phyloP scores from a whole-genome alignment of 768 basidiomycete species.

The Strobilomyces dryophilus region DNA sequence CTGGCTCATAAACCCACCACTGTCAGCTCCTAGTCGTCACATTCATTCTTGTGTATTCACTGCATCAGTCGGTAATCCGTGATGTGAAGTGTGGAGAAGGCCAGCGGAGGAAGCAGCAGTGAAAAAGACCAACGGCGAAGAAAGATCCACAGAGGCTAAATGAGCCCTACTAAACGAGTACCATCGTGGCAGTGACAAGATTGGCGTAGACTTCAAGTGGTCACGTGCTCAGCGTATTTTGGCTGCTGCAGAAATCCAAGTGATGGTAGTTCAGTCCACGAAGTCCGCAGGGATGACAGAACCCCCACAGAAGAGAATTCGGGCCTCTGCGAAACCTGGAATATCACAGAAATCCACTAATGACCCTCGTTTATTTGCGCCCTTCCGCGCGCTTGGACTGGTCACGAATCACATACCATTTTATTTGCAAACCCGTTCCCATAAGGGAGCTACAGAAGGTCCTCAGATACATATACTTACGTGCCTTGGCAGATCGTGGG shows the following conservation, averaged over 20 bases:
- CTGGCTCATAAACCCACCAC: conserved; percentile 36
- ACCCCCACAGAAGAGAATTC: conserved; percentile 26
- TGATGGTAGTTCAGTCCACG: conserved; percentile 19
- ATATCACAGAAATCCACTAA: conserved; percentile 5
- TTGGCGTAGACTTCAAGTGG: neutral
- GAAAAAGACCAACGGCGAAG: neutral
- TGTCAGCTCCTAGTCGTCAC: conserved; percentile 31
- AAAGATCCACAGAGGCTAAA: neutral
- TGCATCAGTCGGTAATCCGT: conserved; percentile 27
- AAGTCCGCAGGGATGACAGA: conserved; percentile 12
- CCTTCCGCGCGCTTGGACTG: conserved; percentile 93
- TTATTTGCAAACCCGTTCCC: conserved; percentile 76
- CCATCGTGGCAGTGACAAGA: too few species aligned
- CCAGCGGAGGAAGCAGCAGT: conserved; percentile 22
- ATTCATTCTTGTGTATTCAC: conserved; percentile 34
- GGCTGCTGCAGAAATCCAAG: neutral
- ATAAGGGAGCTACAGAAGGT: conserved; percentile 81
- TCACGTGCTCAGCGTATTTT: conserved; percentile 10
- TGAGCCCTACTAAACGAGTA: neutral
- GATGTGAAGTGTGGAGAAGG: conserved; percentile 1
- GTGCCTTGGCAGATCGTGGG: conserved; percentile 87
- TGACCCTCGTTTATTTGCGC: conserved; percentile 66
- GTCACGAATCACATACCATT: conserved; percentile 91
- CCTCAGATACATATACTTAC: conserved; percentile 83
- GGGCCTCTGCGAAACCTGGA: conserved; percentile 7